phyloP scores from a whole-genome alignment of 2,329 filamentous ascomycete species.

The Periconia digitata region DNA sequence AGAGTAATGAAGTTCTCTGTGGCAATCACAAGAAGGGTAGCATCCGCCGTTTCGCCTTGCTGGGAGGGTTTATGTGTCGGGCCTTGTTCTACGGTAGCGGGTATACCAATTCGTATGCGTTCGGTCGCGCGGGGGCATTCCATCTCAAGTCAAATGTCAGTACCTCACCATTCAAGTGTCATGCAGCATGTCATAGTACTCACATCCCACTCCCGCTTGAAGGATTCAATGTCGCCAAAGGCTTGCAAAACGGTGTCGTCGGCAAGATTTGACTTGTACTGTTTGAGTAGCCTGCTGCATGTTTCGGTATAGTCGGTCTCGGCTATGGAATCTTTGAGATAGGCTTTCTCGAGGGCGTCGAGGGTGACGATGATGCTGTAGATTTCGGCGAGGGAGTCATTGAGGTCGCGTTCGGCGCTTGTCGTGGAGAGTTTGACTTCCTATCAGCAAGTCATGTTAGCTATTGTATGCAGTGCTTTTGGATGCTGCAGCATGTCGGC shows the following conservation, averaged over 20 bases:
- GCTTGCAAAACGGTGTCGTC: constrained; percentile 88
- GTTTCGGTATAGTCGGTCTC: constrained; percentile 95
- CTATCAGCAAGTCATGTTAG: constrained; percentile 46
- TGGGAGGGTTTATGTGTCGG: constrained; percentile 50
- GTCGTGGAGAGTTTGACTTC: constrained; percentile 91
- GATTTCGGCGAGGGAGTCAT: constrained; percentile 94
- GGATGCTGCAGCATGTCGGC: constrained; percentile 7
- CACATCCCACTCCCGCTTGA: constrained; percentile 91
- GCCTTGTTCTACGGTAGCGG: constrained; percentile 71
- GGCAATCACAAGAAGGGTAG: constrained; percentile 77
- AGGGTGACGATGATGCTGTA: constrained; percentile 97
- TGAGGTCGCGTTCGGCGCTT: constrained; percentile 84
- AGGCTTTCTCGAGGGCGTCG: constrained; percentile 94
- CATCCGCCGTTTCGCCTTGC: constrained; percentile 50
- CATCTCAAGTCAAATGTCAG: constrained; percentile 59
- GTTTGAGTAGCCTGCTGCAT: constrained; percentile 88
- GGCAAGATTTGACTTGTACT: constrained; percentile 92
- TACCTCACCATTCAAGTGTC: not conserved
- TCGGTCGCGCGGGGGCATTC: constrained; percentile 94
- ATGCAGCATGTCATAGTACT: constrained; percentile 43
- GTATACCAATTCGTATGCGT: constrained; percentile 86
- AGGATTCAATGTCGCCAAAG: constrained; percentile 85
- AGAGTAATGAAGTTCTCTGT: constrained; percentile 99
- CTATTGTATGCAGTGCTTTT: constrained; percentile 6
- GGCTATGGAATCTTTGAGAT: constrained; percentile 89